Percentiles rank a stretch among this genome's conserved stretches.
phyloP scores from a whole-genome alignment of 2,329 filamentous ascomycete species.

The Pleurostoma richardsiae region DNA sequence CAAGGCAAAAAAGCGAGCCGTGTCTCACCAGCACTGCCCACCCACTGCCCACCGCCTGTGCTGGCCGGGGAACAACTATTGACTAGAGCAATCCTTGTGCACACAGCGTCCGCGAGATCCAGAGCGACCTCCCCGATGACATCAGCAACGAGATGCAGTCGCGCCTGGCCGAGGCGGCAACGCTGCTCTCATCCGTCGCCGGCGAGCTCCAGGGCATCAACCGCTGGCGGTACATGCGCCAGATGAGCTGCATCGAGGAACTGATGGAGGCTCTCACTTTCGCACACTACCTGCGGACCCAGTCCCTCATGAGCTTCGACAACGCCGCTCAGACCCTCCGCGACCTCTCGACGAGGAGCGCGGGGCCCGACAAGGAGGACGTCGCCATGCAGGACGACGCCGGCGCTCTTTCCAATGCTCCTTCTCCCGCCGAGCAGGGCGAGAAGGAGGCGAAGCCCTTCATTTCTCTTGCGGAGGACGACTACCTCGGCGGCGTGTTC shows the following conservation, averaged over 20 bases:
- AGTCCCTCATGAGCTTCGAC: constrained; percentile 65
- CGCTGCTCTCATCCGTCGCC: constrained; percentile 62
- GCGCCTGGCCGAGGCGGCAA: constrained; percentile 66
- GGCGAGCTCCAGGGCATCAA: constrained; percentile 75
- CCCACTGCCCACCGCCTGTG: too few relatives aligned
- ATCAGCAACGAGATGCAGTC: constrained; percentile 66
- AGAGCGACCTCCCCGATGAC: constrained; percentile 58
- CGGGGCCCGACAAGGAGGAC: constrained; percentile 19
- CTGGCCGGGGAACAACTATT: background rate
- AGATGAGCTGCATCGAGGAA: constrained; percentile 86
- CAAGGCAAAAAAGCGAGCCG: too few relatives aligned
- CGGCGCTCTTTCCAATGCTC: constrained; percentile 12
- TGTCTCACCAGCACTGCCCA: too few relatives aligned
- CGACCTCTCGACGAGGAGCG: constrained; percentile 14
- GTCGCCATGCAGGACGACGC: constrained; percentile 18
- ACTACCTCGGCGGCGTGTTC: constrained; percentile 88
- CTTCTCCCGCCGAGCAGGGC: constrained; percentile 1
- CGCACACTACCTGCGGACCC: constrained; percentile 76
- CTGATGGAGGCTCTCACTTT: constrained; percentile 91
- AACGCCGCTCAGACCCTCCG: constrained; percentile 49
- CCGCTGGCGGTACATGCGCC: constrained; percentile 72
- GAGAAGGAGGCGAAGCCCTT: constrained; percentile 13
- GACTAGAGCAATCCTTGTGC: background rate
- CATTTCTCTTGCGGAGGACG: constrained; percentile 68
- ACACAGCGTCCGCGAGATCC: constrained; percentile 57